These are phyloP conservation scores for Penicillium sp. DNA, from an alignment of 2,329 filamentous ascomycete genomes.

Conservation along the genomic window DNA sequence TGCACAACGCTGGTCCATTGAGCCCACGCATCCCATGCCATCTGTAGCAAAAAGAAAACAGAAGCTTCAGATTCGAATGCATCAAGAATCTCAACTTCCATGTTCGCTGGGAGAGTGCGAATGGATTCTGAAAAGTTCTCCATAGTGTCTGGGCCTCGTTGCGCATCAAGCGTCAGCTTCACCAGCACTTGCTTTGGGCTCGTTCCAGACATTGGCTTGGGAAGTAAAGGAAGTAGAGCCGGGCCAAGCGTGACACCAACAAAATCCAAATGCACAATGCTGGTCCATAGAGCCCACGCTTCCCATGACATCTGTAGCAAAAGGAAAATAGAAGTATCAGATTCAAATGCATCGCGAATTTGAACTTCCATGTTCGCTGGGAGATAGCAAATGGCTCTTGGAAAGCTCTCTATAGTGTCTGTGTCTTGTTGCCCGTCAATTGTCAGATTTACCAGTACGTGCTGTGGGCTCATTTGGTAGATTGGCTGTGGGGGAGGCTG, in stretches of 20 bases:
- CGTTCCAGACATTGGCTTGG: too few relatives aligned
- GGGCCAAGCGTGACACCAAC: neutral
- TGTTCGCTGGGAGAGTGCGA: neutral
- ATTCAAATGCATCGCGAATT: neutral
- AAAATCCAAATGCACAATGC: neutral
- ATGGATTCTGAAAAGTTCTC: too few relatives aligned
- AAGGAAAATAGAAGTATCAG: neutral
- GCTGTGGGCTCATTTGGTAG: too few relatives aligned
- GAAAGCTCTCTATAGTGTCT: too few relatives aligned
- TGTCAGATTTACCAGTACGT: too few relatives aligned
- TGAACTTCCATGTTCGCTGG: neutral
- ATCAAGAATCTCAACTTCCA: neutral
- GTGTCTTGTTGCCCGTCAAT: too few relatives aligned
- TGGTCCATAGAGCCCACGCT: neutral
- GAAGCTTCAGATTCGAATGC: neutral
- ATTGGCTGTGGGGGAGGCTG: too few relatives aligned
- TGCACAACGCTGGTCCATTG: neutral
- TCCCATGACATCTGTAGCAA: neutral
- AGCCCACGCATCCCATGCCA: neutral
- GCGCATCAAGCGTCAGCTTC: too few relatives aligned
- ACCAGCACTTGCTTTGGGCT: too few relatives aligned
- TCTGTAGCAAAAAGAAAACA: neutral
- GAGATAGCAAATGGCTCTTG: neutral
- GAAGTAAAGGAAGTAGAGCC: neutral
- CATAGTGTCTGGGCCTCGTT: too few relatives aligned